These are phyloP conservation scores for Lentinula novae-zelandiae DNA, from an alignment of 1,284 basidiomycete species.

Conservation along the genomic window DNA sequence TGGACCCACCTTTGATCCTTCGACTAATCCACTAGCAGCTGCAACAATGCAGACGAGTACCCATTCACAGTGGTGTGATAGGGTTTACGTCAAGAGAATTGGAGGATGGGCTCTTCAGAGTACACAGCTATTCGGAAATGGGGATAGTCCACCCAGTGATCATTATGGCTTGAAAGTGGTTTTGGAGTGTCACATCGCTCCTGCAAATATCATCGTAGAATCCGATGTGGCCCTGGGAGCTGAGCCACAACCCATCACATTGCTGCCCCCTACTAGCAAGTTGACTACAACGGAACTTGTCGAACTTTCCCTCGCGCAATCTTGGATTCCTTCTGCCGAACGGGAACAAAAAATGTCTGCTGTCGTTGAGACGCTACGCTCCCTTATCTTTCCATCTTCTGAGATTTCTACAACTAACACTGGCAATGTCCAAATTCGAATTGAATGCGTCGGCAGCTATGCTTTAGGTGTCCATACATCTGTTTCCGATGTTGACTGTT, in stretches of 20 bases:
- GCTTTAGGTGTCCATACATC: constrained; percentile 18
- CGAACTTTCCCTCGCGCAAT: not conserved
- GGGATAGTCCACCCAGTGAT: constrained; percentile 17
- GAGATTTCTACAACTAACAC: not conserved
- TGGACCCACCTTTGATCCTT: constrained; percentile 18
- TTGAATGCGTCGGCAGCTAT: constrained; percentile 20
- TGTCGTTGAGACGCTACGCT: constrained; percentile 3
- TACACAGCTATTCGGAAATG: constrained; percentile 9
- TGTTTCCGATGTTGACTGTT: constrained; percentile 20
- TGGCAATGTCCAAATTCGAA: constrained; percentile 14
- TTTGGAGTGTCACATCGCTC: not conserved
- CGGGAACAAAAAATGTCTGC: constrained; percentile 3
- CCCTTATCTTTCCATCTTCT: not conserved
- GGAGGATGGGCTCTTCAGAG: not conserved
- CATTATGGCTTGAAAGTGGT: constrained; percentile 15
- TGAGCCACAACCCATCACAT: not conserved
- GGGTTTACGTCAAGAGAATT: constrained; percentile 15
- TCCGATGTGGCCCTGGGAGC: not conserved
- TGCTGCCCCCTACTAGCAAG: not conserved
- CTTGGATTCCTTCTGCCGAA: constrained; percentile 6
- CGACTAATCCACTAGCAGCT: constrained; percentile 16
- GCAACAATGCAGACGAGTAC: constrained; percentile 13
- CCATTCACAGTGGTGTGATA: constrained; percentile 18
- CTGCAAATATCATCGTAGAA: no score
- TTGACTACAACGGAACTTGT: not conserved